These are phyloP conservation scores for Phaeosphaeriaceae sp. DNA, from an alignment of 2,329 filamentous ascomycete species.

Conservation along the genomic window DNA sequence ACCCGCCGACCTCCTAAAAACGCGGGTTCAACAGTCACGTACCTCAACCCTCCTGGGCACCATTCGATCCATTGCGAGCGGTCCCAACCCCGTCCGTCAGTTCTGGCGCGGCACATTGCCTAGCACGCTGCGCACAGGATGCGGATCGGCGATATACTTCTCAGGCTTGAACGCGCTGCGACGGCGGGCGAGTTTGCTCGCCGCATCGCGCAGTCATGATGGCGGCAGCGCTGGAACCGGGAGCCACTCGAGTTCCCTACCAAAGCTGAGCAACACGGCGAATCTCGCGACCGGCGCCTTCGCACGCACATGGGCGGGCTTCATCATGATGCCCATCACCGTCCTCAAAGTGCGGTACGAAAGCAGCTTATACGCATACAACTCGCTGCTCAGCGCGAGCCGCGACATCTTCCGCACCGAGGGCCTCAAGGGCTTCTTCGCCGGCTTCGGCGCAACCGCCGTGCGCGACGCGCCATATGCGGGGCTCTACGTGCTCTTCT, in stretches of 20 bases:
- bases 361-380: conserved; percentile 83
- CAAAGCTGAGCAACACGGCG: conserved; percentile 80
- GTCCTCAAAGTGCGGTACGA: conserved; percentile 97
- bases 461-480: conserved; percentile 96
- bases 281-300: conserved; percentile 86
- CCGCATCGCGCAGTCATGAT: conserved; percentile 17
- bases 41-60: conserved; percentile 71
- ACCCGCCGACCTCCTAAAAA: conserved; percentile 95
- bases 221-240: conserved; percentile 17
- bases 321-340: conserved; percentile 93
- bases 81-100: conserved; percentile 70
- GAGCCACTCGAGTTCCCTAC: conserved; percentile 72
- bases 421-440: conserved; percentile 85
- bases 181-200: conserved; percentile 62
- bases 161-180: conserved; percentile 83
- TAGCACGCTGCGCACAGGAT: conserved; percentile 89
- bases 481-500: conserved; percentile 91
- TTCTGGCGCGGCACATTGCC: conserved; percentile 95
- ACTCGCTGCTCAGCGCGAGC: conserved; percentile 74
- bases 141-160: conserved; percentile 94
- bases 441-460: conserved; percentile 91
- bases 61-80: conserved; percentile 72
- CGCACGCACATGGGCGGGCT: conserved; percentile 84
- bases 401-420: conserved; percentile 76
- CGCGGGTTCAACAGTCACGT: conserved; percentile 87